phyloP scores from a whole-genome alignment of 116 monocot species.

The Phalaenopsis hybrid region DNA sequence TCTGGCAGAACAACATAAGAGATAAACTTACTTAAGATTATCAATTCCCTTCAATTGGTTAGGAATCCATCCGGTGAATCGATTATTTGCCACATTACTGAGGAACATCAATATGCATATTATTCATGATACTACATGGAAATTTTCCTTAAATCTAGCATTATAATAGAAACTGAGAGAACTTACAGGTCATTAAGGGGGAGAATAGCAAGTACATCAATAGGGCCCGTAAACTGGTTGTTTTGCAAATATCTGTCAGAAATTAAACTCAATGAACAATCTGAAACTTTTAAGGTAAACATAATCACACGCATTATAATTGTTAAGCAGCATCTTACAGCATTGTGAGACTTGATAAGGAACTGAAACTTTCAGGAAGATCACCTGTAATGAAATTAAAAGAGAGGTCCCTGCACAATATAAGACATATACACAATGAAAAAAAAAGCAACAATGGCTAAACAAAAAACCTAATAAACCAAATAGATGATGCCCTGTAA shows the following conservation, averaged over 20 bases:
- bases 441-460: neutral
- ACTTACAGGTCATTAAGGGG: constrained; percentile 79
- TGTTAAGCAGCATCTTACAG: constrained; percentile 33
- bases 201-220: constrained; percentile 65
- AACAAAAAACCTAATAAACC: neutral
- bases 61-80: constrained; percentile 82
- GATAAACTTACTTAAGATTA: constrained; percentile 46
- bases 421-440: neutral
- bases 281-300: neutral
- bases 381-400: constrained; percentile 50
- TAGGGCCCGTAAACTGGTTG: constrained; percentile 76
- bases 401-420: constrained; percentile 72
- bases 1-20: neutral
- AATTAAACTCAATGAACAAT: neutral
- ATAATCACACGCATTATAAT: neutral
- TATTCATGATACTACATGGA: neutral
- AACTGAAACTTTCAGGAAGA: constrained; percentile 61
- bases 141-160: neutral
- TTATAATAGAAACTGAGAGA: neutral
- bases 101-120: constrained; percentile 2
- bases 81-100: constrained; percentile 84
- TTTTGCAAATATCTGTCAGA: constrained; percentile 64
- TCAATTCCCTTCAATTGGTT: constrained; percentile 59
- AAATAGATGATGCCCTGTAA: neutral
- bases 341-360: constrained; percentile 42